phyloP scores from a whole-genome alignment of 352 stramenopile species.

The Globisporangium nagaii region DNA sequence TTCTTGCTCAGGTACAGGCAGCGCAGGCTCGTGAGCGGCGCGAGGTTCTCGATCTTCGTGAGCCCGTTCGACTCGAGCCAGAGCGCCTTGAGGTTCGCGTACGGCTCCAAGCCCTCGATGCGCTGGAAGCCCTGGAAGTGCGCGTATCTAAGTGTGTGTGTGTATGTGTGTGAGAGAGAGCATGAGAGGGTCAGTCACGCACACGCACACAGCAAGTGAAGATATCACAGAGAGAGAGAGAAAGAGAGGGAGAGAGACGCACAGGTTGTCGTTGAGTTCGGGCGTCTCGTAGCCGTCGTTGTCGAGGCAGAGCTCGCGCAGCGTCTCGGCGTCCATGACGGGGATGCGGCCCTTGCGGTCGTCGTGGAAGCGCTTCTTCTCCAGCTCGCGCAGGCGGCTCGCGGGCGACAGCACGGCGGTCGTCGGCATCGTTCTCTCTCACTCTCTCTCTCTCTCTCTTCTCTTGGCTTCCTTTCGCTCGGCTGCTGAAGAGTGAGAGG shows the following conservation, averaged over 20 bases:
- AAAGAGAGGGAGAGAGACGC: too few species aligned
- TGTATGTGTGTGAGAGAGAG: not conserved
- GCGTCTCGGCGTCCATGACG: slow-evolving; percentile 85
- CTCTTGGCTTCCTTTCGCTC: too few species aligned
- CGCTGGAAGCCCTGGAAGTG: slow-evolving; percentile 93
- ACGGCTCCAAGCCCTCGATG: slow-evolving; percentile 93
- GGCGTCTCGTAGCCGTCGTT: slow-evolving; percentile 51
- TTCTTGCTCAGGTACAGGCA: slow-evolving; percentile 95
- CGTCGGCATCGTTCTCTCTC: slow-evolving; percentile 23
- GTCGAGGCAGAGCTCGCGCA: slow-evolving; percentile 81
- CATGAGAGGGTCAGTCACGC: too few species aligned
- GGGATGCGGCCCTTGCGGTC: slow-evolving; percentile 69
- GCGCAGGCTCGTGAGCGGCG: slow-evolving; percentile 65
- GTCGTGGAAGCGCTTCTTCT: slow-evolving; percentile 62
- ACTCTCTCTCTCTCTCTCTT: too few species aligned
- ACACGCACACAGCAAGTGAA: not conserved
- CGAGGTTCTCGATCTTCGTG: slow-evolving; percentile 76
- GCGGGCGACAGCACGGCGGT: slow-evolving; percentile 42
- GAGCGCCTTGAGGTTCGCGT: slow-evolving; percentile 92
- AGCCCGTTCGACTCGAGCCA: slow-evolving; percentile 96
- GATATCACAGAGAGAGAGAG: too few species aligned
- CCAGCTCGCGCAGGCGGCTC: slow-evolving; percentile 51
- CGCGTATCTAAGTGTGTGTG: slow-evolving; percentile 28
- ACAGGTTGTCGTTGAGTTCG: slow-evolving; percentile 79
- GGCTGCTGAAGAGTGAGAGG: too few species aligned